These are phyloP conservation scores for Amauroascus verrucosus DNA, from an alignment of 2,329 filamentous ascomycete genomes.

Conservation along the genomic window DNA sequence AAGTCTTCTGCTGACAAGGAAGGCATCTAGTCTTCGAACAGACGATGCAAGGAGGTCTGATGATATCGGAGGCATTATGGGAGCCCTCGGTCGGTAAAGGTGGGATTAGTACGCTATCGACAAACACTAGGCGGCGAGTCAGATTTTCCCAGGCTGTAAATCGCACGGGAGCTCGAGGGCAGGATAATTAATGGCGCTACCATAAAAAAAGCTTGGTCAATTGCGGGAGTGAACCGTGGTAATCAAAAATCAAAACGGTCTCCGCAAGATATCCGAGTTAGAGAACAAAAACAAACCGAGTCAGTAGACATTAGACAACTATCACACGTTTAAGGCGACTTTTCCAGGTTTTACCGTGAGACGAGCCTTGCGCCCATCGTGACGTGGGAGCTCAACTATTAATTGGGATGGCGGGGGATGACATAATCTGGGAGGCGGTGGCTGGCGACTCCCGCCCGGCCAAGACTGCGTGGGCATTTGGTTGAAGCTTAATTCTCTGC, in stretches of 20 bases:
- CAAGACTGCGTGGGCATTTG: slow-evolving; percentile 7
- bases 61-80: not conserved
- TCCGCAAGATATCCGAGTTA: not conserved
- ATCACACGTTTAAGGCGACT: too few species aligned
- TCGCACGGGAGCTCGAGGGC: not conserved
- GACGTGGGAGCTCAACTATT: slow-evolving; percentile 6
- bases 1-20: not conserved
- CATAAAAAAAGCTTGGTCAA: not conserved
- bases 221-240: not conserved
- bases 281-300: too few species aligned
- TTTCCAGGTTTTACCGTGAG: not conserved
- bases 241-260: not conserved
- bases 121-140: not conserved
- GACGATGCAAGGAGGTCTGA: not conserved
- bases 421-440: slow-evolving; percentile 7
- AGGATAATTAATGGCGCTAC: not conserved
- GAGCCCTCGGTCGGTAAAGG: not conserved
- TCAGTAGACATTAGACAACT: not conserved
- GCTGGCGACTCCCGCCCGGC: slow-evolving; percentile 11
- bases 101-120: not conserved
- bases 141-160: not conserved
- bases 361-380: not conserved
- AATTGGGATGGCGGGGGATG: slow-evolving; percentile 16
- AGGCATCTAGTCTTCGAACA: not conserved
- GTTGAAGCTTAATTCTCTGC: not conserved